Evolutionary conservation across 176 grass and related monocot species (phyloP), one percentile per base, ranked within the genome.

Genomic region (Lolium multiflorum): DNA sequence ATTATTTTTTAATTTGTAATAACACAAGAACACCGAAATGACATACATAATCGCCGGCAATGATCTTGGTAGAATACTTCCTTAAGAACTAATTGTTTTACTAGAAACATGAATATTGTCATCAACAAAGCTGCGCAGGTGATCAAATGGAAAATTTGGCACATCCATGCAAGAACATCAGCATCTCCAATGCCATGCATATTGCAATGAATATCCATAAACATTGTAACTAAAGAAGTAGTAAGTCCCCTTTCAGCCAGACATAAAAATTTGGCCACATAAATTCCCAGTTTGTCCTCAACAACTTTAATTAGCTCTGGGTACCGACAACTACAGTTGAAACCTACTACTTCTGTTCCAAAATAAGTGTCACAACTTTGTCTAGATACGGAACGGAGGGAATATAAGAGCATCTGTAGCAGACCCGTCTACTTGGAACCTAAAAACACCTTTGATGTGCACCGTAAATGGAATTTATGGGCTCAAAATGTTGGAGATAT

Each of bases 121-220:
- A 31, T 31, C 70, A 48, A 9, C 54, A 12, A 47, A 39, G 21
- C 68, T 74, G 55, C 6, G 43, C 50, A 74, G 21, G 64, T 54
- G 22, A 55, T 21, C 26, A 52, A 58, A 78, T 37, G 17, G 31
- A 78, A 39, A 59, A 38, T 7, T 14, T 58, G 50, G 31, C 18
- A 78, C 14, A 39, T 9, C 49, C 62, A 37, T 52, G 16, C 79
- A 68, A 81, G 28, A 67, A 81, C 60, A 81, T 63, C 24, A 31
- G 16, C 60, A 81, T 65, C 43, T 44, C 76, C 54, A 59, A 60
- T 78, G 18, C n/a, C 17, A 24, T 52, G 63, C 15, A n/a, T 35
- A 25, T 49, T 54, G 51, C 51, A 54, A 24, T 52, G 63, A 16
- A 13, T 20, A 24, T 63, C 18, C 76, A 78, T 60, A 63, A 80